Evolutionary conservation across 164 flowering plant genomes (phyloP).

Genomic region (Warburgia ugandensis): DNA sequence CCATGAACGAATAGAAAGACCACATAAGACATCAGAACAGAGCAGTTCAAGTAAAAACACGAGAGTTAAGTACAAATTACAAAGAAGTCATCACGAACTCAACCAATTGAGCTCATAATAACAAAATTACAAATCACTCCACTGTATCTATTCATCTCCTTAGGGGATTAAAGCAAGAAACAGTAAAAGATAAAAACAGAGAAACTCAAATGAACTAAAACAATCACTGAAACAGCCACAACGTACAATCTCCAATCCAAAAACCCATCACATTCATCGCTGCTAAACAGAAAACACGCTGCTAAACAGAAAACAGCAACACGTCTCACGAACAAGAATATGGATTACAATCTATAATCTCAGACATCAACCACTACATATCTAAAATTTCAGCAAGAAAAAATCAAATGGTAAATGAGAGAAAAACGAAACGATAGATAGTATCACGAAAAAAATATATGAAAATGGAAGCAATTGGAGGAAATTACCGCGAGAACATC

Average conservation of each 20-base stretch:
- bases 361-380: neutral
- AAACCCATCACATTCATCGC: no score
- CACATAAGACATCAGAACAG: no score
- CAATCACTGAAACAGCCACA: neutral
- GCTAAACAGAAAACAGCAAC: no score
- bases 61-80: no score
- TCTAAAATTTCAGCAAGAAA: neutral
- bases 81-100: no score
- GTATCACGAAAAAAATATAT: neutral
- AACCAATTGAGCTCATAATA: no score
- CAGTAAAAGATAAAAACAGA: neutral
- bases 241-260: no score
- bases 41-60: no score
- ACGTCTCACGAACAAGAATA: neutral
- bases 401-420: neutral
- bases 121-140: no score
- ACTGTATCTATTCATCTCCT: no score
- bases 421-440: neutral
- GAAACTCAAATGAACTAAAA: neutral
- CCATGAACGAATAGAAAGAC: no score
- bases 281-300: no score
- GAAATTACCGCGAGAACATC: conserved; percentile 39
- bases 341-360: neutral
- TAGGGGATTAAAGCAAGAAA: neutral
- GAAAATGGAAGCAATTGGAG: neutral